These are phyloP conservation scores for Coniochaeta sp. DNA, from an alignment of 2,329 filamentous ascomycete genomes.

Conservation along the genomic window DNA sequence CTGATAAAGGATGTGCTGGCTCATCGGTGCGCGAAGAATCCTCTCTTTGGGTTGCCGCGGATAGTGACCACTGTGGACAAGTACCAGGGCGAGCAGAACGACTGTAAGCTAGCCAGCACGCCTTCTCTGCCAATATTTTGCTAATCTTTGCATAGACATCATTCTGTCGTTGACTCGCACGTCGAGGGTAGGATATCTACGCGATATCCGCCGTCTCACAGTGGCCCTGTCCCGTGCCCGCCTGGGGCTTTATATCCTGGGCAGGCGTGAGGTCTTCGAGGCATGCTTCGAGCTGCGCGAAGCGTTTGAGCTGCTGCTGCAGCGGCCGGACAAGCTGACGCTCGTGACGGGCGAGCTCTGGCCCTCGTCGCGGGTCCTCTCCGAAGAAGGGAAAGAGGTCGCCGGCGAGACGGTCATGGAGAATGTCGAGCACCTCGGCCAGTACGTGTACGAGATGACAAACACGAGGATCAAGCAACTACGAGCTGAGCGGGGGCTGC, in stretches of 20 bases:
- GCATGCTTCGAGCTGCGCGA: slow-evolving; percentile 79
- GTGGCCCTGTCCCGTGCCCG: slow-evolving; percentile 90
- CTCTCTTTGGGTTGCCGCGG: slow-evolving; percentile 81
- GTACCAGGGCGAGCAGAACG: slow-evolving; percentile 98
- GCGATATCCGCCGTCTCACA: slow-evolving; percentile 87
- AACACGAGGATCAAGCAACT: slow-evolving; percentile 49
- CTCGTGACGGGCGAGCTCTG: slow-evolving; percentile 84
- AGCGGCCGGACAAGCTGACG: slow-evolving; percentile 72
- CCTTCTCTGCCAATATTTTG: not conserved
- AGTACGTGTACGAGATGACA: slow-evolving; percentile 97
- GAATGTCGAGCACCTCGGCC: slow-evolving; percentile 84
- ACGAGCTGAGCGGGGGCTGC: slow-evolving; percentile 27
- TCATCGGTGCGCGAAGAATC: slow-evolving; percentile 75
- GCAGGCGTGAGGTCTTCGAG: slow-evolving; percentile 82
- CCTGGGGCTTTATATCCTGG: slow-evolving; percentile 85
- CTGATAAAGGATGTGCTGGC: slow-evolving; percentile 80
- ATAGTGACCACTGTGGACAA: slow-evolving; percentile 95
- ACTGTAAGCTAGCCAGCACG: slow-evolving; percentile 63
- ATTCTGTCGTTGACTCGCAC: slow-evolving; percentile 91
- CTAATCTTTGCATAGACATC: slow-evolving; percentile 52
- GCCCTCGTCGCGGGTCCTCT: slow-evolving; percentile 52
- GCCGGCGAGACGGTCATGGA: slow-evolving; percentile 68
- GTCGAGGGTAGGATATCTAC: slow-evolving; percentile 80
- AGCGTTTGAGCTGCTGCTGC: slow-evolving; percentile 72
- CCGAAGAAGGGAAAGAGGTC: slow-evolving; percentile 38